Evolutionary conservation across 176 grass and related monocot species (phyloP).

Genomic region (Guadua angustifolia): DNA sequence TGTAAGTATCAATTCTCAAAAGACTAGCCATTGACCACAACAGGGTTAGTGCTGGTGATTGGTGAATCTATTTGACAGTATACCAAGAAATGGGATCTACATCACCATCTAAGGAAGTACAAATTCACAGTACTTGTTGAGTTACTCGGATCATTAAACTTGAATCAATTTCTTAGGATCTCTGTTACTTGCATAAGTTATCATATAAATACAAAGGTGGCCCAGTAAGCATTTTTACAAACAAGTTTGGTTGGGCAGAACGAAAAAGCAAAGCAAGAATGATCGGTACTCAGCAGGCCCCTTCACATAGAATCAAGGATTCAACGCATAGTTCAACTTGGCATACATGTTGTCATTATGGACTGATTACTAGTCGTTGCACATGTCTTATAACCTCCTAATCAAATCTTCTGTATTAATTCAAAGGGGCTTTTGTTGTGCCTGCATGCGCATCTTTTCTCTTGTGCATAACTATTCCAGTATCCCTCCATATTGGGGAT

Average conservation of each 20-base stretch:
- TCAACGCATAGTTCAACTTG: background rate
- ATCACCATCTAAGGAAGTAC: background rate
- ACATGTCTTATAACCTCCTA: background rate
- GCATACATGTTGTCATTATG: background rate
- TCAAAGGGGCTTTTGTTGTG: background rate
- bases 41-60: background rate
- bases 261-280: slow-evolving; percentile 30
- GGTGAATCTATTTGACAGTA: background rate
- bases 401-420: background rate
- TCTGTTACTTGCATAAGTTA: background rate
- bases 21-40: slow-evolving; percentile 5
- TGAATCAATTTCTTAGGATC: background rate
- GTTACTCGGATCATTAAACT: slow-evolving; percentile 7
- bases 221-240: background rate
- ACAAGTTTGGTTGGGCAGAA: background rate
- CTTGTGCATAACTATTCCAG: background rate
- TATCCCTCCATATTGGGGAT: background rate
- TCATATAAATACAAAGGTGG: slow-evolving; percentile 1
- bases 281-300: background rate
- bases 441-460: background rate
- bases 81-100: background rate
- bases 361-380: background rate
- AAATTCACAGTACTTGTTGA: background rate
- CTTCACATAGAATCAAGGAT: background rate
- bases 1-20: background rate